These are phyloP conservation scores for Nemania abortiva DNA, from an alignment of 2,329 filamentous ascomycete genomes.

Conservation along the genomic window DNA sequence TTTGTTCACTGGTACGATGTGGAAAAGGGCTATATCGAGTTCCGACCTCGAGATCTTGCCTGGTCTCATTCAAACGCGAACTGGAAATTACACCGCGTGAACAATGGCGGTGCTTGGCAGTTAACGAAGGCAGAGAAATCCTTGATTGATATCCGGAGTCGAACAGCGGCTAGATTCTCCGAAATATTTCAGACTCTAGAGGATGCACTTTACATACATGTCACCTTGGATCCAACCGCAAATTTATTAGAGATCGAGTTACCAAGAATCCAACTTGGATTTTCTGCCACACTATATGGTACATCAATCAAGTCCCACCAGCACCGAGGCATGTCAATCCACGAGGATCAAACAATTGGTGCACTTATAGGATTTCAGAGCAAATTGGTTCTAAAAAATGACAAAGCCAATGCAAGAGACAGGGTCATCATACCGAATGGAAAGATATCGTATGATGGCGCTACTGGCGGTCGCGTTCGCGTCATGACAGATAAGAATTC, in stretches of 20 bases:
- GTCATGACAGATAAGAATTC: constrained; percentile 28
- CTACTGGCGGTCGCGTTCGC: not conserved
- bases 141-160: constrained; percentile 54
- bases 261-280: constrained; percentile 62
- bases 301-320: constrained; percentile 59
- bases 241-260: constrained; percentile 45
- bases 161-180: constrained; percentile 50
- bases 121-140: constrained; percentile 40
- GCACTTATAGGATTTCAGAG: constrained; percentile 63
- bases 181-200: constrained; percentile 56
- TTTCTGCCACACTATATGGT: constrained; percentile 52
- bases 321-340: constrained; percentile 63
- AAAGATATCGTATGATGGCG: not conserved
- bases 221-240: constrained; percentile 37
- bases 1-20: constrained; percentile 36
- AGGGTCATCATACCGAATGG: constrained; percentile 43
- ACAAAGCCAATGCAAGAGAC: constrained; percentile 28
- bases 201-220: constrained; percentile 51
- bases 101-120: constrained; percentile 33
- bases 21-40: constrained; percentile 7
- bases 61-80: constrained; percentile 3
- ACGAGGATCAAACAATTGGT: constrained; percentile 59
- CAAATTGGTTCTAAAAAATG: constrained; percentile 61
- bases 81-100: constrained; percentile 44
- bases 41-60: not conserved